Conservation (phyloP, 2,329 filamentous ascomycete genomes). For the Botrytis squamosa region DNA sequence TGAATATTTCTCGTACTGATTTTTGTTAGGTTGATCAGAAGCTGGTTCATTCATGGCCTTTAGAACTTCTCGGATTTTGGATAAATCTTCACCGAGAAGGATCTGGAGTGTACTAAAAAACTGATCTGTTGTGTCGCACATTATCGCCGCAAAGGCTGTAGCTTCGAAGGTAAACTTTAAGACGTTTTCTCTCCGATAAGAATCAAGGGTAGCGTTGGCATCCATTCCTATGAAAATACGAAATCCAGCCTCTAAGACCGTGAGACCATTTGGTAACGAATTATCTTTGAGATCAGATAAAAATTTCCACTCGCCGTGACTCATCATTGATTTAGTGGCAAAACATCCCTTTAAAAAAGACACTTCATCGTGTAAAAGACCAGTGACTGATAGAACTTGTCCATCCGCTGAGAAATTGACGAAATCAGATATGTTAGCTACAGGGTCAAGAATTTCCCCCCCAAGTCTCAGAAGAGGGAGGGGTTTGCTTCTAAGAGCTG, state of each 20-base stretch:
- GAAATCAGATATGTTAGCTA: background rate
- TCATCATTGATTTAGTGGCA: no score
- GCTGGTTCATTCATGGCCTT: no score
- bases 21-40: no score
- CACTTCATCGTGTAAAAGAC: background rate
- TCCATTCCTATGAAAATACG: accelerated
- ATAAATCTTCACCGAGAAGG: no score
- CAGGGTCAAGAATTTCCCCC: no score
- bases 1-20: no score
- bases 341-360: background rate
- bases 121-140: no score
- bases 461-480: no score
- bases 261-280: background rate
- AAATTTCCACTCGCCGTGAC: no score
- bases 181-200: background rate
- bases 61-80: no score
- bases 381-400: background rate
- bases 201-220: background rate
- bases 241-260: accelerated
- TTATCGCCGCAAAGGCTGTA: accelerated
- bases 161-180: accelerated
- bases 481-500: no score
- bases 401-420: background rate
- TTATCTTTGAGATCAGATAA: no score
- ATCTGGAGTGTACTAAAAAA: accelerated